Percentiles rank a stretch among this genome's conserved stretches.
Evolutionary conservation across 495 filamentous ascomycete genomes (phyloP).

Genomic region (Podospora appendiculata): DNA sequence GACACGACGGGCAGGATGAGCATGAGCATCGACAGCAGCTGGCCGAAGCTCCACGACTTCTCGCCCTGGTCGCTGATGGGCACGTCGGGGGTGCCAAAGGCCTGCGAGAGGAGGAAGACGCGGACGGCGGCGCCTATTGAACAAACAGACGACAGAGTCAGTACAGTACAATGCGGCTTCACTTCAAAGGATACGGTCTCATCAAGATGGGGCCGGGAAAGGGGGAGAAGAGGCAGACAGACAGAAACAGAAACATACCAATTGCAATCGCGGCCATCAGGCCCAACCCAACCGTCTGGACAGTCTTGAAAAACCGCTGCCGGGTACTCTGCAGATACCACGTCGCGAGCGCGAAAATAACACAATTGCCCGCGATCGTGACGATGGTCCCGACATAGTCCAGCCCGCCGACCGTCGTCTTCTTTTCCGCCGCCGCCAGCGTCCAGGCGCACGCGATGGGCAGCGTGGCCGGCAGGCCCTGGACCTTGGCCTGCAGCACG

Average conservation of each 20-base stretch:
- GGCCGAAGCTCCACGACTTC: slow-evolving; percentile 51
- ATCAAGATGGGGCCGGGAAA: too few species aligned
- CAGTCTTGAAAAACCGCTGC: slow-evolving; percentile 35
- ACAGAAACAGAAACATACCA: slow-evolving; percentile 8
- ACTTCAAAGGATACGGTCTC: too few species aligned
- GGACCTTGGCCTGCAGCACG: slow-evolving; percentile 37
- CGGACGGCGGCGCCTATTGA: slow-evolving; percentile 35
- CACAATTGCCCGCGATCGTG: slow-evolving; percentile 39
- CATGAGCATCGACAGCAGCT: slow-evolving; percentile 45
- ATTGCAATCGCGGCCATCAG: slow-evolving; percentile 42
- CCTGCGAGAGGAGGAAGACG: slow-evolving; percentile 42
- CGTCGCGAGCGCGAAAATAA: slow-evolving; percentile 42
- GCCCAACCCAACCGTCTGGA: slow-evolving; percentile 39
- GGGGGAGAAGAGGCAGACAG: too few species aligned
- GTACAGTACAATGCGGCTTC: not conserved
- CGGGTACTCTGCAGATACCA: slow-evolving; percentile 48
- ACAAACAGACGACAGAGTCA: too few species aligned
- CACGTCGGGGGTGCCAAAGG: slow-evolving; percentile 39
- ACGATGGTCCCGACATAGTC: slow-evolving; percentile 45
- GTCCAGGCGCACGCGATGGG: slow-evolving; percentile 49
- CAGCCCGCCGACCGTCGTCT: slow-evolving; percentile 24
- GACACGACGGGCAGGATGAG: slow-evolving; percentile 46
- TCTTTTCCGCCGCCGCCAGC: slow-evolving; percentile 2
- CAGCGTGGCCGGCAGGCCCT: slow-evolving; percentile 37
- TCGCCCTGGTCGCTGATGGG: slow-evolving; percentile 39